Evolutionary conservation across 2,329 filamentous ascomycete species (phyloP).

Genomic region (Penicillium janthinellum): DNA sequence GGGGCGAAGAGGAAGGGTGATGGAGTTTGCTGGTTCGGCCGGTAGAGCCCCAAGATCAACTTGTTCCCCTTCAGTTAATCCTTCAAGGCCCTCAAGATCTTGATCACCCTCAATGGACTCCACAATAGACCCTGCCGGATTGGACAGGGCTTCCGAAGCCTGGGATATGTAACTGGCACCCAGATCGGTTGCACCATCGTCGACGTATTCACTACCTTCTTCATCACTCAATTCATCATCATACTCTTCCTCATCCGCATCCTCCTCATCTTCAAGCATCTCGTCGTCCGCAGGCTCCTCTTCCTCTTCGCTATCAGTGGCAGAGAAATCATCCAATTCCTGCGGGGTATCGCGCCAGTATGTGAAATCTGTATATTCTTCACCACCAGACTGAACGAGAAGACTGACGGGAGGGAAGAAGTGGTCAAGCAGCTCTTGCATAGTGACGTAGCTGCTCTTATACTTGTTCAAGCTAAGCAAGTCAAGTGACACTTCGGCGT

Average conservation of each 20-base stretch:
- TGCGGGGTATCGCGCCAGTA: constrained; percentile 89
- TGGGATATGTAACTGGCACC: constrained; percentile 41
- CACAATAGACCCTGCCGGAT: constrained; percentile 48
- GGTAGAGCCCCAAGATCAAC: constrained; percentile 13
- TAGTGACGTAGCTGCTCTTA: constrained; percentile 94
- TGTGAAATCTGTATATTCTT: constrained; percentile 94
- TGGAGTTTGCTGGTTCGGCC: constrained; percentile 9
- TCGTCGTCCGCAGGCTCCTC: constrained; percentile 52
- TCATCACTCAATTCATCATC: constrained; percentile 53
- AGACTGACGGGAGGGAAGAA: constrained; percentile 93
- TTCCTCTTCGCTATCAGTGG: constrained; percentile 68
- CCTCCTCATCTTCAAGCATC: constrained; percentile 50
- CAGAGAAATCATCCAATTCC: constrained; percentile 85
- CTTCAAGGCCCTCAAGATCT: constrained; percentile 23
- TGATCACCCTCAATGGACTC: constrained; percentile 46
- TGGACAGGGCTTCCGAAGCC: constrained; percentile 48
- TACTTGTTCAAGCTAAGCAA: constrained; percentile 89
- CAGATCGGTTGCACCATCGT: constrained; percentile 49
- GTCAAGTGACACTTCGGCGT: constrained; percentile 91
- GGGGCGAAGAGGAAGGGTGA: constrained; percentile 25
- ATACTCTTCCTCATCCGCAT: constrained; percentile 50
- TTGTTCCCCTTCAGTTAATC: constrained; percentile 29
- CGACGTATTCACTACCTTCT: constrained; percentile 51
- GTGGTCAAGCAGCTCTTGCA: constrained; percentile 96
- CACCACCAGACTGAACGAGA: constrained; percentile 83